phyloP scores from a whole-genome alignment of 805 yeast genomes.

The Candida schatavii region DNA sequence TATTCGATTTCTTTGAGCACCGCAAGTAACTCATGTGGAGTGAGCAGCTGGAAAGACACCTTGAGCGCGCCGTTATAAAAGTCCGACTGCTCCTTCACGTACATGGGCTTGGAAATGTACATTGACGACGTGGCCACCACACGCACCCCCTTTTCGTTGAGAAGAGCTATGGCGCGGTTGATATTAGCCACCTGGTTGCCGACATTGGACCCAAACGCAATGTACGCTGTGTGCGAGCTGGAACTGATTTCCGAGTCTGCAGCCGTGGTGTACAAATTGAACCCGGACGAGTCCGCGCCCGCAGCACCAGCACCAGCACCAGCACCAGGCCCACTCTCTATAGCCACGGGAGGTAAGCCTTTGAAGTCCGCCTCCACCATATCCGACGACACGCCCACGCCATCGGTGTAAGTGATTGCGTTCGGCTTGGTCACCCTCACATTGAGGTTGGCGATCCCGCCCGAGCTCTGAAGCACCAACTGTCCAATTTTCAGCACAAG shows the following conservation, averaged over 20 bases:
- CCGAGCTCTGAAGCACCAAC: constrained; percentile 41
- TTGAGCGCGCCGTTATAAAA: constrained; percentile 83
- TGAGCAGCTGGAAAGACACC: constrained; percentile 50
- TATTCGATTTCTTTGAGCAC: constrained; percentile 77
- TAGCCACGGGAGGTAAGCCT: constrained; percentile 18
- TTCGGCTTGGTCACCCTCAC: constrained; percentile 82
- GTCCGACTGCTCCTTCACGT: constrained; percentile 70
- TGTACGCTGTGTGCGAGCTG: constrained; percentile 51
- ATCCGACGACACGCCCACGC: constrained; percentile 80
- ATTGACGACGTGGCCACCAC: constrained; percentile 69
- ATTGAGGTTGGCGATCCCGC: constrained; percentile 23
- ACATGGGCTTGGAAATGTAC: constrained; percentile 93
- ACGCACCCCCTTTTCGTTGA: constrained; percentile 39
- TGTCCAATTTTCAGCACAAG: constrained; percentile 72
- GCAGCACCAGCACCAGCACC: constrained; percentile 8
- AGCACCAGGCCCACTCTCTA: constrained; percentile 5
- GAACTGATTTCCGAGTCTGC: constrained; percentile 9
- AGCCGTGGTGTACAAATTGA: constrained; percentile 32
- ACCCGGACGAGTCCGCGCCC: no score
- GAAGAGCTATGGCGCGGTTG: constrained; percentile 46
- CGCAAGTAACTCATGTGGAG: constrained; percentile 62
- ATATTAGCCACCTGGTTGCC: constrained; percentile 73
- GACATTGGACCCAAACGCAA: constrained; percentile 88
- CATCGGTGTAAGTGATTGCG: constrained; percentile 82
- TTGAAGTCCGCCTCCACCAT: constrained; percentile 45